Conservation (phyloP, 306 rosid genomes). For the Abrus pulchellus region DNA sequence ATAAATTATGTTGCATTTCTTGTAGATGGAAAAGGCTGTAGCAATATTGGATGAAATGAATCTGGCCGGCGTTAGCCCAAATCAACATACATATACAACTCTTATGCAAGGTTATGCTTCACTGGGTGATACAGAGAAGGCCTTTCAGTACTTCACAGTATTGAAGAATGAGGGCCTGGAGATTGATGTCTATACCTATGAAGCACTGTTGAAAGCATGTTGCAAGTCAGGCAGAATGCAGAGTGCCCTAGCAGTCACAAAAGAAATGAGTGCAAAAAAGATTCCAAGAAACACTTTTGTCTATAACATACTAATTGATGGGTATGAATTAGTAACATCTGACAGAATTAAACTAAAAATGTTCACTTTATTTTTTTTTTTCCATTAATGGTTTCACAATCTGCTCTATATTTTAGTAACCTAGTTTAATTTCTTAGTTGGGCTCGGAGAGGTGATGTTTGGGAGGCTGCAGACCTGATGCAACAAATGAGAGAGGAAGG, state of each 20-base stretch:
- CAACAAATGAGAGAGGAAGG: constrained; percentile 89
- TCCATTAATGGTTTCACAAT: constrained; percentile 8
- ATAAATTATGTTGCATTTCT: constrained; percentile 43
- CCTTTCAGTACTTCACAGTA: constrained; percentile 79
- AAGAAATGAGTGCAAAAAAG: constrained; percentile 84
- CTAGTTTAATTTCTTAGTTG: constrained; percentile 63
- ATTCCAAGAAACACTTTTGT: constrained; percentile 91
- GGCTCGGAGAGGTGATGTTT: constrained; percentile 98
- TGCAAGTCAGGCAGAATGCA: constrained; percentile 99
- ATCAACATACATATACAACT: constrained; percentile 90
- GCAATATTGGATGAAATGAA: constrained; percentile 87
- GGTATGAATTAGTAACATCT: constrained; percentile 63
- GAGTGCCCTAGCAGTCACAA: constrained; percentile 94
- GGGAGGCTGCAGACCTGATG: constrained; percentile 99
- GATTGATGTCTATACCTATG: constrained; percentile 86
- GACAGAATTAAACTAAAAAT: background rate
- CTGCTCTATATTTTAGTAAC: constrained; percentile 35
- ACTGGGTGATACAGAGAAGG: constrained; percentile 90
- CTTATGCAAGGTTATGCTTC: constrained; percentile 98
- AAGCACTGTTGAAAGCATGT: constrained; percentile 95
- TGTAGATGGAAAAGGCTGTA: constrained; percentile 89
- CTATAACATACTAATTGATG: constrained; percentile 94
- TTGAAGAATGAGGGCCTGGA: constrained; percentile 86
- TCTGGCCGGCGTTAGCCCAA: constrained; percentile 80
- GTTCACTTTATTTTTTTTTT: constrained; percentile 21